These are phyloP conservation scores for Hymenoscyphus repandus DNA, from an alignment of 2,329 filamentous ascomycete species.

Conservation along the genomic window DNA sequence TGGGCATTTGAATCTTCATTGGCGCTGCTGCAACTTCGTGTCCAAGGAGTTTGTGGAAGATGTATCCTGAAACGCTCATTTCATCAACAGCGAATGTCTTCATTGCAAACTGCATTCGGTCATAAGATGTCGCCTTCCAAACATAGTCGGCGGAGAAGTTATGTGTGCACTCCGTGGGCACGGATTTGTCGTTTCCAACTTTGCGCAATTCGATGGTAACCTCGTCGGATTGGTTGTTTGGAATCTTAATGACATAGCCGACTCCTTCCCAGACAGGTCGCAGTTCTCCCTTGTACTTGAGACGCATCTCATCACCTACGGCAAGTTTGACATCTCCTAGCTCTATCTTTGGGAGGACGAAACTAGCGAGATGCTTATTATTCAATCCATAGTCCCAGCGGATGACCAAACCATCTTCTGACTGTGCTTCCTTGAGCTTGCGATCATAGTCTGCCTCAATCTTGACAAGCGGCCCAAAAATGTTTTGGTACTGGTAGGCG, in stretches of 20 bases:
- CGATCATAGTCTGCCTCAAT: slow-evolving; percentile 99
- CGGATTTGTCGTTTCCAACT: slow-evolving; percentile 91
- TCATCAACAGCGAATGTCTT: slow-evolving; percentile 98
- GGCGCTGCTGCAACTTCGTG: slow-evolving; percentile 91
- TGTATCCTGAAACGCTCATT: slow-evolving; percentile 97
- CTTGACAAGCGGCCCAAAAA: slow-evolving; percentile 95
- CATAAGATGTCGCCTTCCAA: slow-evolving; percentile 98
- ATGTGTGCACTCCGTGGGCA: slow-evolving; percentile 92
- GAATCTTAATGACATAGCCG: slow-evolving; percentile 98
- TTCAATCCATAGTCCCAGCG: slow-evolving; percentile 94
- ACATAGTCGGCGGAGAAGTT: slow-evolving; percentile 99
- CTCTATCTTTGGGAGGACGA: slow-evolving; percentile 94
- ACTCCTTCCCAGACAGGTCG: slow-evolving; percentile 94
- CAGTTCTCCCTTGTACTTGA: slow-evolving; percentile 93
- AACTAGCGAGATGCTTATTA: slow-evolving; percentile 94
- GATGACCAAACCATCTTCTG: slow-evolving; percentile 89
- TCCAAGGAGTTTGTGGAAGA: slow-evolving; percentile 93
- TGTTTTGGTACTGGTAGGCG: slow-evolving; percentile 97
- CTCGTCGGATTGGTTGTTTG: slow-evolving; percentile 97
- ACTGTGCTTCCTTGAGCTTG: slow-evolving; percentile 97
- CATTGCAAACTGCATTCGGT: slow-evolving; percentile 99
- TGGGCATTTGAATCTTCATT: slow-evolving; percentile 92
- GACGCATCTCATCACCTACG: slow-evolving; percentile 95
- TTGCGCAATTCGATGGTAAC: slow-evolving; percentile 92
- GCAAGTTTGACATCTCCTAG: slow-evolving; percentile 96